Base-by-base conservation (phyloP, 2,329 filamentous ascomycete genomes). In the Aspergillus costaricaensis region DNA sequence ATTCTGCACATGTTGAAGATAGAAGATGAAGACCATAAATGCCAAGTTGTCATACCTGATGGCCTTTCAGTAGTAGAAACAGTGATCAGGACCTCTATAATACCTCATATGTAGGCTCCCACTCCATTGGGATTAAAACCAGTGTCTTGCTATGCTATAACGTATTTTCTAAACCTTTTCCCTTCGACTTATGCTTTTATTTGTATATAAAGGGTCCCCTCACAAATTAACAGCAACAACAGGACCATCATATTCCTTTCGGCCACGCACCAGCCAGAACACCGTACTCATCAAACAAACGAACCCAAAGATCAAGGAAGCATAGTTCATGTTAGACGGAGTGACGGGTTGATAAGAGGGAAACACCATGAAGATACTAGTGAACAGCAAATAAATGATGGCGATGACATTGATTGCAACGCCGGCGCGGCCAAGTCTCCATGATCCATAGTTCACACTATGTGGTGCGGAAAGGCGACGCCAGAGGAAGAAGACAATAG, bases 341-440 rank as follows among this genome's bases (percentile, higher is more conserved):
- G 68, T 70, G 0, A 73, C 65, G 1, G 68, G 70, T 1, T 66
- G 73, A 2, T 66, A 68, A 2, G 76, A 73, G 69, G 79, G 78
- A 75, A 78, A 80, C 44, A 86, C 81, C 32, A 77, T 79, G 74
- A 82, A 86, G 68, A 86, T 84, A 8, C 81, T 77, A 2, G 85
- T 74, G 23, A 85, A 79, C 0, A 80, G 58, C 62, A 81, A 77
- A 65, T 85, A 86, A 1, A 76, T 38, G 63, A 81, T 81, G 0
- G 82, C 81, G 1, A 76, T 63, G 55, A 86, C 85, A 64, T 60
- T 44, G 36, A 58, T 25, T 3, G 17, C 10, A 7, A 55, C 6
- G 1, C 61, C 61, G 5, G 43, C 7, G 1, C 44, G 17, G 3
- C 51, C 58, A 7, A 63, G 23, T 15, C 12, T 3, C 50, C 55